Evolutionary conservation across 768 basidiomycete genomes (phyloP).

Genomic region (Pulveroboletus sp.): DNA sequence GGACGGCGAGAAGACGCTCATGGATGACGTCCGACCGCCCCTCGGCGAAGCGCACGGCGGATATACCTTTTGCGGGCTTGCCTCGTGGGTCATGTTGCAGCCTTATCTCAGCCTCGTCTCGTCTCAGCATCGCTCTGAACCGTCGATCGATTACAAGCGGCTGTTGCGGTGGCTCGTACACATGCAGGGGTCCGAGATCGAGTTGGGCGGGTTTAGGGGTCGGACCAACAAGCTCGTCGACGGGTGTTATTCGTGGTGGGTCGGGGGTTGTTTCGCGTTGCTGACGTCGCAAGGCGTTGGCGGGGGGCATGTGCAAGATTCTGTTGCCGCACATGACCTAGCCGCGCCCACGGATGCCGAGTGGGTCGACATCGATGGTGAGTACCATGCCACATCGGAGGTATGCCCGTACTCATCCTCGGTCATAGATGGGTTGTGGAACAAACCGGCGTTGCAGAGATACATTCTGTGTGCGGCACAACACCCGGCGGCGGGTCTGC

Average conservation of each 20-base stretch:
- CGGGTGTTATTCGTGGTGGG: constrained; percentile 99
- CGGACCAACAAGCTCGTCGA: constrained; percentile 98
- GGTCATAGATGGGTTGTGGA: constrained; percentile 43
- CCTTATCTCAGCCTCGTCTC: constrained; percentile 40
- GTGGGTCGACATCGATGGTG: constrained; percentile 77
- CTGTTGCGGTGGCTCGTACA: constrained; percentile 78
- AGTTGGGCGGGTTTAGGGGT: constrained; percentile 90
- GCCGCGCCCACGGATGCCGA: constrained; percentile 31
- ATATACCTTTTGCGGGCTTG: constrained; percentile 91
- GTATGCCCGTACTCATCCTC: neutral
- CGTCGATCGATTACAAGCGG: constrained; percentile 51
- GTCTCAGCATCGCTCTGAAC: constrained; percentile 6
- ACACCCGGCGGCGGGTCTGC: constrained; percentile 76
- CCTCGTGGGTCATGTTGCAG: constrained; percentile 74
- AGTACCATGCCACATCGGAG: no score
- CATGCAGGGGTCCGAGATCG: constrained; percentile 80
- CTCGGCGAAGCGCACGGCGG: constrained; percentile 98
- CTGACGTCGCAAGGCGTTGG: constrained; percentile 56
- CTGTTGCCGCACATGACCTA: neutral
- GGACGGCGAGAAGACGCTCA: constrained; percentile 22
- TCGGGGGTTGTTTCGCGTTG: constrained; percentile 80
- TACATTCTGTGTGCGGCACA: constrained; percentile 87
- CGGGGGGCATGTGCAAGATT: constrained; percentile 14
- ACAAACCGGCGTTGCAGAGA: constrained; percentile 74
- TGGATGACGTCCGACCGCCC: constrained; percentile 56